These are phyloP conservation scores for Hypholoma sublateritium DNA, from an alignment of 768 basidiomycete genomes.

Conservation along the genomic window DNA sequence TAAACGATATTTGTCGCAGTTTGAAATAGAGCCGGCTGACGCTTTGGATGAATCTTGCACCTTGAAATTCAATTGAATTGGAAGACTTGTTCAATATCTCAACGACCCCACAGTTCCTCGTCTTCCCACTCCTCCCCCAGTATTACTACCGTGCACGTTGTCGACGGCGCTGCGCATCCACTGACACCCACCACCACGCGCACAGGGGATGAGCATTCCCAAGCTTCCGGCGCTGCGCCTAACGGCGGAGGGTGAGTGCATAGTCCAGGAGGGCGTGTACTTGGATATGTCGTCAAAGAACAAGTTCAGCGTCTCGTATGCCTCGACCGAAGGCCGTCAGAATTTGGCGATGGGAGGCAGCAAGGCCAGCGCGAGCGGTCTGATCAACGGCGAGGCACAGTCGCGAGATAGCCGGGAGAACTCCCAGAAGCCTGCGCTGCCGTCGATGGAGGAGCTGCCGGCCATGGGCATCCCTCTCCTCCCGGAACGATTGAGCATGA, in stretches of 20 bases:
- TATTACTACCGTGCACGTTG: not conserved
- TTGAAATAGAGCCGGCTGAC: constrained; percentile 25
- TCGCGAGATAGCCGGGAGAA: constrained; percentile 21
- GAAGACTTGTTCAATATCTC: not conserved
- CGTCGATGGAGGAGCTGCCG: constrained; percentile 12
- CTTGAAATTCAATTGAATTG: not conserved
- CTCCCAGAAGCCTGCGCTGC: not conserved
- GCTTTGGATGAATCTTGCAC: constrained; percentile 3
- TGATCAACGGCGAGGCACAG: not conserved
- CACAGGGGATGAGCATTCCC: constrained; percentile 31
- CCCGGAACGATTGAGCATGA: constrained; percentile 43
- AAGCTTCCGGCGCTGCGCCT: constrained; percentile 53
- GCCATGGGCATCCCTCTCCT: constrained; percentile 8
- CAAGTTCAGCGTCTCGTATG: constrained; percentile 64
- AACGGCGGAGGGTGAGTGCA: constrained; percentile 42
- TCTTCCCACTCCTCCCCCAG: not conserved
- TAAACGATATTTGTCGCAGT: constrained; percentile 32
- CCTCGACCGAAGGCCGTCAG: constrained; percentile 33
- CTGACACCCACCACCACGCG: no score
- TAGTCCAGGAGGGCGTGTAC: constrained; percentile 44
- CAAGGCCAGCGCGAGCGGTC: not conserved
- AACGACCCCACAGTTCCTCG: not conserved
- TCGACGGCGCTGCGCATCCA: no score
- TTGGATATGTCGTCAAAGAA: constrained; percentile 46
- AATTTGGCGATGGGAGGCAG: constrained; percentile 10